Evolutionary conservation across 345 rosid genomes (phyloP), one percentile per base, ranked within the genome.

Genomic region (Salix purpurea): DNA sequence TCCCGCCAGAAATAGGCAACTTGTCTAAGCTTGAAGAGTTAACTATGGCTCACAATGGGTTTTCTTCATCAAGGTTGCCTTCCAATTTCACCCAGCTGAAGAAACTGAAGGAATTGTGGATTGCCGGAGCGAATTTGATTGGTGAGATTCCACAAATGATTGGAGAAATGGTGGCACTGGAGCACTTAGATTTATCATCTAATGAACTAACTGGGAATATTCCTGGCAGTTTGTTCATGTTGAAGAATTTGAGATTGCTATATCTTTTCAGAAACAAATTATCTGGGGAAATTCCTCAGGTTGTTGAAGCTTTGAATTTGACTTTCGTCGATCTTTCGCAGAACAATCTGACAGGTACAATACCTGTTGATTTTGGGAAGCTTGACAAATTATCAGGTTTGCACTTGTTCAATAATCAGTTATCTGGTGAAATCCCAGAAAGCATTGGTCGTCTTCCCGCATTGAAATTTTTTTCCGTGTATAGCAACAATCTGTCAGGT

Each of bases 21-120:
- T 91, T 93, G 66, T 83, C 90, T 5, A 82, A 85, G 21, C 86
- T 95, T 23, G 92, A 89, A 79, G 71, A 50, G 67, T 79, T 95
- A 70, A 16, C 58, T 65, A 83, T 91, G 83, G 88, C 89, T 16
- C 87, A 87, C 82, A 90, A 88, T 10, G 72, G 71, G 24, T 75
- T 78, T 24, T 13, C 15, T 68, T 78, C 79, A 6, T 92, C 97
- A 89, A 78, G 72, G 70, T 83, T 95, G 40, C 97, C 91, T 1
- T 83, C 74, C 34, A 83, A 62, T 78, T 83, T 91, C 79, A 83
- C 91, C 23, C 83, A 76, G 54, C 82, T 88, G 78, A 85, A 82
- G 84, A 88, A 82, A 42, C 78, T 91, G 69, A 85, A 70, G 46
- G 1, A 0, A 2, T 66, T 89, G 69, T 78, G 65, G 79, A 76